Evolutionary conservation across 1,139 yeast species (phyloP).

Genomic region (Kluyveromyces marxianus): DNA sequence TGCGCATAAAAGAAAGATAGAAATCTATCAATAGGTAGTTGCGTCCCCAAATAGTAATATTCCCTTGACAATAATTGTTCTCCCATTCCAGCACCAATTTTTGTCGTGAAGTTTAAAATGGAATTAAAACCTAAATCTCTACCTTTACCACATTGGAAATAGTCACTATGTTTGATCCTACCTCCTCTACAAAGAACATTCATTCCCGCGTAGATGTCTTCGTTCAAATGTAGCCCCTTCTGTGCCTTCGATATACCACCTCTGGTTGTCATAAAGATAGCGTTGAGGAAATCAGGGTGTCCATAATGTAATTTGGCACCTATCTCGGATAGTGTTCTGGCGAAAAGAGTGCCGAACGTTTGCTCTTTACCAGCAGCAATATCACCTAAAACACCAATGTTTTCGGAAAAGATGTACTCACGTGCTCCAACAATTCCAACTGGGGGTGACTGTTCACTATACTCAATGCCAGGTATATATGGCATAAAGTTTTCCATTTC

Average conservation of each 20-base stretch:
- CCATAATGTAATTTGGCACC: slow-evolving; percentile 90
- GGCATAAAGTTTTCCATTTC: slow-evolving; percentile 33
- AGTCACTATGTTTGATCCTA: slow-evolving; percentile 79
- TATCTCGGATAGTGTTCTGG: slow-evolving; percentile 75
- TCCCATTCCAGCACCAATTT: slow-evolving; percentile 95
- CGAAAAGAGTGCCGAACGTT: slow-evolving; percentile 85
- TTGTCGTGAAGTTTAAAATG: slow-evolving; percentile 74
- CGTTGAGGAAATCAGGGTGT: slow-evolving; percentile 84
- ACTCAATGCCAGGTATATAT: slow-evolving; percentile 41
- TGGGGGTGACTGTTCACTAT: slow-evolving; percentile 36
- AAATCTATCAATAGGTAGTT: slow-evolving; percentile 70
- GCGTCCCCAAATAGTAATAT: slow-evolving; percentile 74
- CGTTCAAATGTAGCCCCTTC: slow-evolving; percentile 76
- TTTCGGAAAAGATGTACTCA: slow-evolving; percentile 82
- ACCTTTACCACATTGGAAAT: slow-evolving; percentile 87
- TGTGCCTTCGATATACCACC: slow-evolving; percentile 92
- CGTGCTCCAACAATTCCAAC: slow-evolving; percentile 87
- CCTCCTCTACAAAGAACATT: slow-evolving; percentile 78
- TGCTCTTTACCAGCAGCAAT: slow-evolving; percentile 93
- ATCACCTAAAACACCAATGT: slow-evolving; percentile 80
- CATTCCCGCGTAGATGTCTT: slow-evolving; percentile 90
- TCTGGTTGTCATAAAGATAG: slow-evolving; percentile 78
- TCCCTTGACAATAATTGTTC: slow-evolving; percentile 83
- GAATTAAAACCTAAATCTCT: slow-evolving; percentile 84
- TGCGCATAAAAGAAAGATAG: slow-evolving; percentile 85